A percentile compares a stretch with the other conserved stretches of the same genome.
These are phyloP conservation scores for Fagus sylvatica DNA, from an alignment of 306 rosid species.

Conservation along the genomic window DNA sequence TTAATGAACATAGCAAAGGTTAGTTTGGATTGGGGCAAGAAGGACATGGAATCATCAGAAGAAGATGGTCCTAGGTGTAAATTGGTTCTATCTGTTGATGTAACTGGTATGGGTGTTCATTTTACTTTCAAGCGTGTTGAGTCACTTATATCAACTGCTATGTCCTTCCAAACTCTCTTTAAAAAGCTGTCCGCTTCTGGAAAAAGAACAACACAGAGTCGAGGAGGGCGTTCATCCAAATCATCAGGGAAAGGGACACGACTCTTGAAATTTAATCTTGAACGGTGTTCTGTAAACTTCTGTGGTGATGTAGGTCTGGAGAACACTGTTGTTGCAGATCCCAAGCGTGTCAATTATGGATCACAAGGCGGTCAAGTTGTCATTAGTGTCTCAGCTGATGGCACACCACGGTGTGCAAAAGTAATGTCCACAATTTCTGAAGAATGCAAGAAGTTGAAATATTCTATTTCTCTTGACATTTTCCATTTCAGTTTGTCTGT, in stretches of 20 bases:
- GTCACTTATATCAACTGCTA: slow-evolving; percentile 77
- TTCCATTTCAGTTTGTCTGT: slow-evolving; percentile 75
- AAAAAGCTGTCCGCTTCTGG: slow-evolving; percentile 62
- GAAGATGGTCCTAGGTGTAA: slow-evolving; percentile 61
- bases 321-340: slow-evolving; percentile 72
- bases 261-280: slow-evolving; percentile 77
- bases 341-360: slow-evolving; percentile 93
- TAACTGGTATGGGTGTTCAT: slow-evolving; percentile 83
- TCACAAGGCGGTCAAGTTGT: slow-evolving; percentile 91
- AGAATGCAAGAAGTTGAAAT: slow-evolving; percentile 64
- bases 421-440: slow-evolving; percentile 66
- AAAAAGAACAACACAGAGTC: slow-evolving; percentile 56
- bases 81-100: slow-evolving; percentile 76
- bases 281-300: slow-evolving; percentile 68
- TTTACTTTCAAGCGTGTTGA: slow-evolving; percentile 77
- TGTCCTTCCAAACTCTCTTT: slow-evolving; percentile 70
- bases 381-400: slow-evolving; percentile 67
- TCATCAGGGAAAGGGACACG: slow-evolving; percentile 80
- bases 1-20: slow-evolving; percentile 82
- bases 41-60: slow-evolving; percentile 77
- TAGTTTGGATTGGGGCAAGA: slow-evolving; percentile 93
- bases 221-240: slow-evolving; percentile 59
- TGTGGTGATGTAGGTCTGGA: slow-evolving; percentile 84
- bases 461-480: slow-evolving; percentile 79
- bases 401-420: slow-evolving; percentile 81